A percentile compares a stretch with the other conserved stretches of the same genome.
These are phyloP conservation scores for Metschnikowia lochheadii DNA, from an alignment of 805 yeast genomes.

Conservation along the genomic window DNA sequence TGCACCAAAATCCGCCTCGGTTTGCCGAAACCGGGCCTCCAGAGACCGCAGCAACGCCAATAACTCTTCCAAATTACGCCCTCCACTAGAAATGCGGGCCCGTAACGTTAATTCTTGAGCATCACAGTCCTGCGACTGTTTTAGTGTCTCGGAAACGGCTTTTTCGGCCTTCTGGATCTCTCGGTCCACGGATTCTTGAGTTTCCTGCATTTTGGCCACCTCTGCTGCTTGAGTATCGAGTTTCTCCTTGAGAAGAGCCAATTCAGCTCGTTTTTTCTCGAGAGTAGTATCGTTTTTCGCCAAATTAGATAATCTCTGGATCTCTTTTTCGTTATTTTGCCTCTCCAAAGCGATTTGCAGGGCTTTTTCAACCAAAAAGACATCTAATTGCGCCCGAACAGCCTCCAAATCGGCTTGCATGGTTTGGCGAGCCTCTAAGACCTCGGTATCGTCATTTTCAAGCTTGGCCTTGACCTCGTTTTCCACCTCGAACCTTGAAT, in stretches of 20 bases:
- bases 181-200: background rate
- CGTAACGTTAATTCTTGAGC: background rate
- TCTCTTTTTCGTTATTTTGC: background rate
- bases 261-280: background rate
- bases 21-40: background rate
- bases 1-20: background rate
- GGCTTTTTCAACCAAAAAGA: background rate
- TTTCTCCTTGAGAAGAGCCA: background rate
- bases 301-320: background rate
- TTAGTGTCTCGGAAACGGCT: background rate
- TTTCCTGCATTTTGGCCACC: background rate
- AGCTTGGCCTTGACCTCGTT: constrained; percentile 35
- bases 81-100: background rate
- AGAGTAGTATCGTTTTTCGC: background rate
- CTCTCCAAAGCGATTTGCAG: background rate
- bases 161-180: background rate
- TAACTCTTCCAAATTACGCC: background rate
- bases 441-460: constrained; percentile 10
- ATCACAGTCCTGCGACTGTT: background rate
- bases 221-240: background rate
- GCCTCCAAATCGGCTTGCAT: background rate
- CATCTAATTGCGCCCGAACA: background rate
- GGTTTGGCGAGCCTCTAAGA: background rate
- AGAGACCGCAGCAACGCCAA: background rate
- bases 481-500: constrained; percentile 19